Conservation (phyloP, 2,329 filamentous ascomycete species). For the Epichloe hybrida region DNA sequence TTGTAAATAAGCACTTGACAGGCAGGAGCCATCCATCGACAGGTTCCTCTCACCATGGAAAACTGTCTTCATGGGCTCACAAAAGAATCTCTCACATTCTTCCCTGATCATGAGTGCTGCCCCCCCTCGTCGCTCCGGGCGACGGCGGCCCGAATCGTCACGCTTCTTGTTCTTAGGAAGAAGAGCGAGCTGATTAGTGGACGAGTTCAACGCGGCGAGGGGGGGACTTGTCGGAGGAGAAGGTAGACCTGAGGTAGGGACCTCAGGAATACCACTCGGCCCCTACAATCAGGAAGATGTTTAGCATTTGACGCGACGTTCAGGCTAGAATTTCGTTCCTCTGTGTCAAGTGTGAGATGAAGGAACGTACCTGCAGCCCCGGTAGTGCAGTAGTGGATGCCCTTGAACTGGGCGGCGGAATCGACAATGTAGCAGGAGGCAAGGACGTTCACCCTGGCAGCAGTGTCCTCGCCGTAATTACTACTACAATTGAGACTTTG, state of each 20-base stretch:
- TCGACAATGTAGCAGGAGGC: constrained; percentile 87
- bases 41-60: constrained; percentile 91
- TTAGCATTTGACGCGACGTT: not conserved
- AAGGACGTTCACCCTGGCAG: constrained; percentile 60
- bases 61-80: constrained; percentile 82
- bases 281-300: constrained; percentile 32
- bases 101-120: constrained; percentile 92
- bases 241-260: constrained; percentile 70
- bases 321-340: not conserved
- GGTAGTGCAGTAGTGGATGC: constrained; percentile 94
- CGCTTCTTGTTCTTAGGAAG: constrained; percentile 40
- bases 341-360: too few species aligned
- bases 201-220: constrained; percentile 60
- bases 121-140: constrained; percentile 60
- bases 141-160: constrained; percentile 25
- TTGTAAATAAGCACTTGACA: constrained; percentile 56
- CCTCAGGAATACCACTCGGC: constrained; percentile 94
- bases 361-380: constrained; percentile 54
- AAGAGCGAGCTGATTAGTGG: constrained; percentile 49
- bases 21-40: constrained; percentile 67
- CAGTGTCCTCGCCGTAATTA: constrained; percentile 61
- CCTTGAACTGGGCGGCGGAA: constrained; percentile 56
- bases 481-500: constrained; percentile 55
- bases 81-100: constrained; percentile 99
- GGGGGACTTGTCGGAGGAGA: constrained; percentile 80